Base-by-base conservation (phyloP, 176 grass and related monocot species). In the Lolium perenne region DNA sequence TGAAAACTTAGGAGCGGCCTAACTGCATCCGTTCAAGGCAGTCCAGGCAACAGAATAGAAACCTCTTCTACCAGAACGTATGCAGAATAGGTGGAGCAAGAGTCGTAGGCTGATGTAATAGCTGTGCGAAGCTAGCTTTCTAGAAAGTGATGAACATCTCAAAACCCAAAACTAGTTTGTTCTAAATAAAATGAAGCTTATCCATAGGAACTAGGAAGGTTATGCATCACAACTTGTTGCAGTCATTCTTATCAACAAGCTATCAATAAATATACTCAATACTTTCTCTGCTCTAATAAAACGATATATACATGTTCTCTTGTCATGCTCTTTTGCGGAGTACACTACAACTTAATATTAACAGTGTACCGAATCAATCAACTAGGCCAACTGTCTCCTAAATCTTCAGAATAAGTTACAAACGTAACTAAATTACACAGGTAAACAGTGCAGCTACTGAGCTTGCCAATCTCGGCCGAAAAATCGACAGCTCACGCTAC, bases 121-220 rank as follows among this genome's bases (percentile, higher is more conserved):
- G 46, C 46, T 25, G 1, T 29, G 5, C 41, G 41, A 43, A 4
- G 54, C 17, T 82, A 69, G 71, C 71, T 87, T 87, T 69, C 38
- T 50, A 69, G 60, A 82, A 77, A 88, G 71, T 20, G 18, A 29
- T 67, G 53, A 26, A 35, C 29, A 11, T 47, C 48, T 26, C 38
- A 47, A 11, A 67, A 17, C 57, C 23, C 10, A 45, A 45, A 53
- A 48, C 2, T 13, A 77, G 41, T 43, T 43, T 43, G 41, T 43
- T 43, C 41, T 43, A 43, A 43, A 43, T 29, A 41, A 41, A 41
- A 46, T 7, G 8, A 46, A 46, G 45, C 45, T 71, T 80, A 71
- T 80, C 65, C 64, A 46, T n/a, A n/a, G n/a, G n/a, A n/a, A n/a
- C n/a, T 40, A 58, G 3, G 56, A 71, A 22, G 17, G 71, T 71